Evolutionary conservation across 2,329 filamentous ascomycete genomes (phyloP), one percentile per base, ranked within the genome.

Genomic region (Raffaelea arxii): DNA sequence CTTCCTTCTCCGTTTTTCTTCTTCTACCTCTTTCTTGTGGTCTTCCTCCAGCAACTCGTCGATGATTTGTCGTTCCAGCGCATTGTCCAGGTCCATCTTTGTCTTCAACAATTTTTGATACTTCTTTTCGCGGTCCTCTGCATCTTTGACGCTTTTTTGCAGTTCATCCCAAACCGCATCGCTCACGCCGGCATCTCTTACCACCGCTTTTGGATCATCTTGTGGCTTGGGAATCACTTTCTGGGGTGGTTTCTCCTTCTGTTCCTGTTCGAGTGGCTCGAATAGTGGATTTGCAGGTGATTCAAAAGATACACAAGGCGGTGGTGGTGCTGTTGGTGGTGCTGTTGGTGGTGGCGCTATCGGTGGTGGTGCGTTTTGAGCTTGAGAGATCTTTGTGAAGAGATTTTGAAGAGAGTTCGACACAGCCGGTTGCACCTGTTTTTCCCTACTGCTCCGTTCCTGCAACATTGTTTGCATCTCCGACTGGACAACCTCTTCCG

Each of bases 111-210:
- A 30, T 4, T 54, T 47, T 2, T 55, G 57, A 7, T 68, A 62
- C 21, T 69, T 62, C 3, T 58, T 55, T 9, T 73, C 63, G 0
- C 60, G 61, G 1, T 60, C 59, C 2, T 61, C 51, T 25, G 67
- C 65, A 0, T 62, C 64, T 21, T 59, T 50, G 18, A 59, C 64
- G 58, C 83, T 75, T 2, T 49, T 54, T 49, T 79, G 68, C 0
- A 85, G 72, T 53, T 82, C 75, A 2, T 70, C 61, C 82, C 81
- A 86, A 1, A 77, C 62, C 6, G 62, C 74, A 41, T 84, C 78
- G 4, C 67, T 72, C 0, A 85, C 79, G 0, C 74, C 75, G 0
- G 66, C 58, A 49, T 86, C 82, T 12, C 80, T 32, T 0, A 41
- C 37, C 1, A 48, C 47, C 6, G 59, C 53, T 21, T 44, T 23